Evolutionary conservation across 2,329 filamentous ascomycete genomes (phyloP).

Genomic region (Fonsecaea multimorphosa): DNA sequence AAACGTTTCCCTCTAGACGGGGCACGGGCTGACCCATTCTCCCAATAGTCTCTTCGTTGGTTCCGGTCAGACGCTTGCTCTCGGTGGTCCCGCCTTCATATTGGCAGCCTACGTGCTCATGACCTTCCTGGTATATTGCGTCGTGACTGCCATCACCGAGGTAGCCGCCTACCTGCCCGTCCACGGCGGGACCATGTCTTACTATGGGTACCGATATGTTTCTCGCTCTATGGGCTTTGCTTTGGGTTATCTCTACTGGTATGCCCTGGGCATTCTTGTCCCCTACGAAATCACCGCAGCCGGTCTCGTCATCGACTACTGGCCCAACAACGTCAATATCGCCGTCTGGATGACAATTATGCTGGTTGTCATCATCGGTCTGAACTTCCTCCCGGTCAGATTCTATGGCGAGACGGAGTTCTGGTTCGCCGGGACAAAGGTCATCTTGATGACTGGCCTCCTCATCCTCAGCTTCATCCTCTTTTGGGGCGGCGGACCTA

Average conservation of each 20-base stretch:
- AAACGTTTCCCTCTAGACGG: too few species aligned
- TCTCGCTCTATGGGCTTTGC: slow-evolving; percentile 51
- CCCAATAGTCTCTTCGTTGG: slow-evolving; percentile 37
- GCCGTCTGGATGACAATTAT: slow-evolving; percentile 62
- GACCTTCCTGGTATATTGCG: slow-evolving; percentile 54
- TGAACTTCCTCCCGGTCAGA: slow-evolving; percentile 57
- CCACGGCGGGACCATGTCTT: slow-evolving; percentile 53
- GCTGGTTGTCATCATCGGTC: slow-evolving; percentile 62
- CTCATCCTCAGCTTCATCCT: slow-evolving; percentile 61
- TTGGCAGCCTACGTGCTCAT: slow-evolving; percentile 44
- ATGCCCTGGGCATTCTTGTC: slow-evolving; percentile 54
- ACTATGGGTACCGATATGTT: slow-evolving; percentile 52
- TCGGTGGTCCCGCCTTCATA: slow-evolving; percentile 39
- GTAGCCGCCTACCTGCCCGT: slow-evolving; percentile 52
- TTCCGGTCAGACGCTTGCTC: slow-evolving; percentile 33
- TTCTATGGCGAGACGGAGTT: slow-evolving; percentile 63
- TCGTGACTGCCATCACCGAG: slow-evolving; percentile 56
- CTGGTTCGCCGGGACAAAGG: slow-evolving; percentile 60
- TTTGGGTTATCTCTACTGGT: slow-evolving; percentile 57
- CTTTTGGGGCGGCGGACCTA: slow-evolving; percentile 63
- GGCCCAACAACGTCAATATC: slow-evolving; percentile 54
- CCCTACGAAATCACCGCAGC: slow-evolving; percentile 69
- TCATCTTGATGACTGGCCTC: slow-evolving; percentile 59
- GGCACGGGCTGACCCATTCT: slow-evolving; percentile 5
- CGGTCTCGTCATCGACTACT: slow-evolving; percentile 69